A percentile compares a stretch with the other conserved stretches of the same genome.
phyloP scores from a whole-genome alignment of 257 asterid genomes.

The Solanum acaule region DNA sequence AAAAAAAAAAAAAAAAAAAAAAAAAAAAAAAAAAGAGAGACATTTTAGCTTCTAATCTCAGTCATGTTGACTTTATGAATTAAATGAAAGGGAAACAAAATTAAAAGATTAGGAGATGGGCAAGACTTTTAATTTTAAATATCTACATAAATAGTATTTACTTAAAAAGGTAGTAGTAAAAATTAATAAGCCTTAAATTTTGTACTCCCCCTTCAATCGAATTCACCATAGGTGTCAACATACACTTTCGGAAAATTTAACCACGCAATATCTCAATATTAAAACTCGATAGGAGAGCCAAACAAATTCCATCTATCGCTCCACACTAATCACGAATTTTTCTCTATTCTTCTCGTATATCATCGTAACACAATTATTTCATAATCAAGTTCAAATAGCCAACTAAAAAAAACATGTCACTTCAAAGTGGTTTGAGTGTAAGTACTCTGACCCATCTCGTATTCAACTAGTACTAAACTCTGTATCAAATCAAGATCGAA shows the following conservation, averaged over 20 bases:
- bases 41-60: background rate
- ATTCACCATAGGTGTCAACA: background rate
- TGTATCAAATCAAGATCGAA: background rate
- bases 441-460: background rate
- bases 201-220: background rate
- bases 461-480: background rate
- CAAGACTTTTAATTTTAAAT: background rate
- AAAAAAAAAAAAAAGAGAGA: background rate
- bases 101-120: background rate
- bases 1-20: too few species aligned
- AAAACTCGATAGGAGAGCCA: rapidly evolving
- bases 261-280: background rate
- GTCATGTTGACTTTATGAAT: background rate
- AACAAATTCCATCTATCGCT: background rate
- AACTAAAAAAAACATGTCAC: too few species aligned
- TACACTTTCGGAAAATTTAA: background rate
- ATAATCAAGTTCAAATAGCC: background rate
- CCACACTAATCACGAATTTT: rapidly evolving
- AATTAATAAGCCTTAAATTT: background rate
- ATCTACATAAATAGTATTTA: too few species aligned
- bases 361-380: background rate
- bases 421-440: too few species aligned
- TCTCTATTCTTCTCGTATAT: too few species aligned
- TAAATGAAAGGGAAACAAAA: background rate
- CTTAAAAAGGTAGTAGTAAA: background rate